Evolutionary conservation across 257 asterid genomes (phyloP).

Genomic region (Coffea eugenioides): DNA sequence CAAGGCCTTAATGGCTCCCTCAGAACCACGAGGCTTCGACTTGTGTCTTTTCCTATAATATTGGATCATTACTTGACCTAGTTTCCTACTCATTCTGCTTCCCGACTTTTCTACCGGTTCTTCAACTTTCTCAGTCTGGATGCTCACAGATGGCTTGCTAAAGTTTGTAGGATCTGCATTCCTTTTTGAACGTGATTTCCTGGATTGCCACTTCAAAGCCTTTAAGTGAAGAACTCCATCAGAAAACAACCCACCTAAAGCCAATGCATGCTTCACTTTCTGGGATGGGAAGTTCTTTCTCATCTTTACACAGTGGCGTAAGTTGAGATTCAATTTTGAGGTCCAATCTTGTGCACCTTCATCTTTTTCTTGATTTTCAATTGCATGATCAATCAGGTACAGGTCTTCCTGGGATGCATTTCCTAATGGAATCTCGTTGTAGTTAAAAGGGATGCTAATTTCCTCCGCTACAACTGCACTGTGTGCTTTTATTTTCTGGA

Average conservation of each 20-base stretch:
- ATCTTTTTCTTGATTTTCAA: slow-evolving; percentile 54
- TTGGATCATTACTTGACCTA: slow-evolving; percentile 46
- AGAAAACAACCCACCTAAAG: slow-evolving; percentile 56
- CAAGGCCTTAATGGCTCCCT: slow-evolving; percentile 23
- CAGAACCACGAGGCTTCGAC: slow-evolving; percentile 30
- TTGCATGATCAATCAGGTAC: slow-evolving; percentile 65
- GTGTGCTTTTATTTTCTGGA: slow-evolving; percentile 78
- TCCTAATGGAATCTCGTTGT: slow-evolving; percentile 51
- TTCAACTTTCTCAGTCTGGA: slow-evolving; percentile 24
- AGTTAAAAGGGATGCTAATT: slow-evolving; percentile 49
- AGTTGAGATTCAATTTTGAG: slow-evolving; percentile 55
- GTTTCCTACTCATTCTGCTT: slow-evolving; percentile 28
- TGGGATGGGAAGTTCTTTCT: slow-evolving; percentile 53
- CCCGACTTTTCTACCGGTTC: slow-evolving; percentile 29
- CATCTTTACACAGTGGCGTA: slow-evolving; percentile 65
- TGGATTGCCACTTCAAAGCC: slow-evolving; percentile 62
- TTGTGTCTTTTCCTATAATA: slow-evolving; percentile 70
- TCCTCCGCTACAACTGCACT: slow-evolving; percentile 77
- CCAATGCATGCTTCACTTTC: slow-evolving; percentile 55
- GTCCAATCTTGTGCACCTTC: slow-evolving; percentile 73
- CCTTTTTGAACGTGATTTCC: slow-evolving; percentile 77
- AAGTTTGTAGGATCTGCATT: slow-evolving; percentile 25
- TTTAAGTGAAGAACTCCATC: slow-evolving; percentile 34
- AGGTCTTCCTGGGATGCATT: slow-evolving; percentile 68
- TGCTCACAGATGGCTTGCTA: slow-evolving; percentile 28